Percentiles rank a stretch among this genome's conserved stretches.
phyloP scores from a whole-genome alignment of 176 grass and related monocot species.

The Avena insularis region DNA sequence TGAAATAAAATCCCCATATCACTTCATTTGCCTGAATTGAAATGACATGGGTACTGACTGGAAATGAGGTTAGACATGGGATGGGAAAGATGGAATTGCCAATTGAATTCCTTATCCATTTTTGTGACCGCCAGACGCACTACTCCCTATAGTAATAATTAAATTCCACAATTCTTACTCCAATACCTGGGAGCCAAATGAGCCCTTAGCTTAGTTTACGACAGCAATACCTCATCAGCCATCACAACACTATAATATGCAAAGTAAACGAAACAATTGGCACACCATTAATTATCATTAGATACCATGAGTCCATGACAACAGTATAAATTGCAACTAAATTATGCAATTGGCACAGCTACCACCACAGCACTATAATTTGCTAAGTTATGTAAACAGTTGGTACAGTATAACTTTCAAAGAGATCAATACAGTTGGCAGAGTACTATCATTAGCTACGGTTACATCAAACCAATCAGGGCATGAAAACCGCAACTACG shows the following conservation, averaged over 20 bases:
- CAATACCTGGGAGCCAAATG: no score
- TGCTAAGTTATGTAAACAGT: not conserved
- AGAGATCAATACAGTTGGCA: not conserved
- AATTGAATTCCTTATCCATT: no score
- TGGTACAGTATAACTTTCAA: not conserved
- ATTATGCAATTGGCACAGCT: not conserved
- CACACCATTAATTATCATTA: no score
- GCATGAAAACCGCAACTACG: not conserved
- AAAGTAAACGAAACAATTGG: not conserved
- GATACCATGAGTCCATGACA: not conserved
- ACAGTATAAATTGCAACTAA: not conserved
- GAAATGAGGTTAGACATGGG: no score
- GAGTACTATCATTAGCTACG: not conserved
- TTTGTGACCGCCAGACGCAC: no score
- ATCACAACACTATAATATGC: not conserved
- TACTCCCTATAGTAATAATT: no score
- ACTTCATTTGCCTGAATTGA: no score
- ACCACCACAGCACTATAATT: not conserved
- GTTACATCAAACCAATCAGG: not conserved
- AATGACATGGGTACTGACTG: no score
- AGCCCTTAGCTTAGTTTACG: not conserved
- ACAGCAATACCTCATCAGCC: not conserved
- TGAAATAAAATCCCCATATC: no score
- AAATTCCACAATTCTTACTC: no score
- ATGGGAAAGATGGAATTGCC: no score